Evolutionary conservation across 352 stramenopile genomes (phyloP).

Genomic region (Aphanomyces stellatus): DNA sequence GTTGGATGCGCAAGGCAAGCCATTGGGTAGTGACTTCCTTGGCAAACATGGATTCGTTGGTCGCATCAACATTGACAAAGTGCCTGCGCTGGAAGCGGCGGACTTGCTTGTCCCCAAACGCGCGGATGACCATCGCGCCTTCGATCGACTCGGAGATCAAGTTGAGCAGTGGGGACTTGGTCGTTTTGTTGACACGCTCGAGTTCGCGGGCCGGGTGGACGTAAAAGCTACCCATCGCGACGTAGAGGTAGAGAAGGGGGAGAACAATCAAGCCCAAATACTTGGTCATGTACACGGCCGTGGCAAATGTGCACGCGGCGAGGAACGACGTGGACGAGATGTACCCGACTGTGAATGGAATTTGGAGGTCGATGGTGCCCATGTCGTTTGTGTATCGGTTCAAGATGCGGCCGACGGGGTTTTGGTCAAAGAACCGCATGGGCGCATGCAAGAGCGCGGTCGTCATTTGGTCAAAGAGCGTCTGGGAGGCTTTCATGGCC

Average conservation of each 20-base stretch:
- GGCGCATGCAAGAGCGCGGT: slow-evolving; percentile 25
- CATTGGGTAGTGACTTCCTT: slow-evolving; percentile 55
- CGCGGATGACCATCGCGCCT: slow-evolving; percentile 31
- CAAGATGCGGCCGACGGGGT: slow-evolving; percentile 31
- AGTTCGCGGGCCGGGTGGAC: slow-evolving; percentile 44
- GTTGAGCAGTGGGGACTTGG: slow-evolving; percentile 38
- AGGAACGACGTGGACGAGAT: slow-evolving; percentile 63
- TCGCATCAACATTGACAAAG: slow-evolving; percentile 25
- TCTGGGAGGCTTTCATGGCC: slow-evolving; percentile 43
- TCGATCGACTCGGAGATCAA: slow-evolving; percentile 48
- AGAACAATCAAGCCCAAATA: slow-evolving; percentile 77
- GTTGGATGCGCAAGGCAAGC: slow-evolving; percentile 82
- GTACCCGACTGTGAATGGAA: slow-evolving; percentile 44
- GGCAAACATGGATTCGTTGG: slow-evolving; percentile 22
- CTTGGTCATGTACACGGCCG: slow-evolving; percentile 71
- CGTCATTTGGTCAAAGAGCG: slow-evolving; percentile 19
- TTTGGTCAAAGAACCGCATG: slow-evolving; percentile 38
- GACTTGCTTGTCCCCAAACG: slow-evolving; percentile 18
- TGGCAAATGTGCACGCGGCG: slow-evolving; percentile 68
- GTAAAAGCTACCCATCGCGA: slow-evolving; percentile 35
- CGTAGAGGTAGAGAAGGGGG: slow-evolving; percentile 76
- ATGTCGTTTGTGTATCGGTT: slow-evolving; percentile 35
- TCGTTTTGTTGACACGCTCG: slow-evolving; percentile 37
- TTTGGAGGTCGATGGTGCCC: slow-evolving; percentile 38
- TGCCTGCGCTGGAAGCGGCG: neutral